Conservation (phyloP, 1,284 basidiomycete species). For the Melanopsichium pennsylvanicum region DNA sequence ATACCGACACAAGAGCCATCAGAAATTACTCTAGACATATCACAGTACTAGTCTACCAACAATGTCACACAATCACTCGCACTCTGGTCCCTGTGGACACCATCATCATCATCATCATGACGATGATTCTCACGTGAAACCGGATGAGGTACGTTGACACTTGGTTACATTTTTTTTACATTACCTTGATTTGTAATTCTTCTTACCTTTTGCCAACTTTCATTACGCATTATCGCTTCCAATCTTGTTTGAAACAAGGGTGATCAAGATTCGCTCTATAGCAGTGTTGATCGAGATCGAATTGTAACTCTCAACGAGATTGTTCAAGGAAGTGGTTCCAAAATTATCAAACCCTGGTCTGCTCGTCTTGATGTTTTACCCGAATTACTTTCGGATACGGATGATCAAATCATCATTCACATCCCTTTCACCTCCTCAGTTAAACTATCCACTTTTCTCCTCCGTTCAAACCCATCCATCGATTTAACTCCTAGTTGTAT, state of each 20-base stretch:
- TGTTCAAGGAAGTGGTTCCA: constrained; percentile 19
- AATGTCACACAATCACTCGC: constrained; percentile 55
- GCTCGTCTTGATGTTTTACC: constrained; percentile 28
- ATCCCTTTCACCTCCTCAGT: constrained; percentile 59
- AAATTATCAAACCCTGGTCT: constrained; percentile 55
- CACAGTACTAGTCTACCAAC: too few species aligned
- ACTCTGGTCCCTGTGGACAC: constrained; percentile 44
- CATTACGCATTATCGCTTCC: too few species aligned
- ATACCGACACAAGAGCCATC: too few species aligned
- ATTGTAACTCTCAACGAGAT: constrained; percentile 56
- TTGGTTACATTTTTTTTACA: too few species aligned
- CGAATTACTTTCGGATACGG: constrained; percentile 44
- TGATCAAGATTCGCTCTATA: constrained; percentile 55
- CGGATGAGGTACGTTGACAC: constrained; percentile 34
- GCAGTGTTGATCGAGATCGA: constrained; percentile 48
- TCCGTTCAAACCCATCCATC: constrained; percentile 37
- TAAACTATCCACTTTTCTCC: constrained; percentile 45
- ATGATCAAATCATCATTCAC: constrained; percentile 58
- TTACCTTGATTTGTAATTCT: too few species aligned
- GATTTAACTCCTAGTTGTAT: constrained; percentile 35
- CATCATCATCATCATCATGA: constrained; percentile 48
- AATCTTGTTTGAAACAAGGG: too few species aligned
- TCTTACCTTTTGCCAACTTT: too few species aligned
- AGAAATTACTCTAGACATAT: too few species aligned
- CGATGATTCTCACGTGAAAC: constrained; percentile 59